Evolutionary conservation across 176 grass and related monocot species (phyloP).

Genomic region (Alloteropsis semialata): DNA sequence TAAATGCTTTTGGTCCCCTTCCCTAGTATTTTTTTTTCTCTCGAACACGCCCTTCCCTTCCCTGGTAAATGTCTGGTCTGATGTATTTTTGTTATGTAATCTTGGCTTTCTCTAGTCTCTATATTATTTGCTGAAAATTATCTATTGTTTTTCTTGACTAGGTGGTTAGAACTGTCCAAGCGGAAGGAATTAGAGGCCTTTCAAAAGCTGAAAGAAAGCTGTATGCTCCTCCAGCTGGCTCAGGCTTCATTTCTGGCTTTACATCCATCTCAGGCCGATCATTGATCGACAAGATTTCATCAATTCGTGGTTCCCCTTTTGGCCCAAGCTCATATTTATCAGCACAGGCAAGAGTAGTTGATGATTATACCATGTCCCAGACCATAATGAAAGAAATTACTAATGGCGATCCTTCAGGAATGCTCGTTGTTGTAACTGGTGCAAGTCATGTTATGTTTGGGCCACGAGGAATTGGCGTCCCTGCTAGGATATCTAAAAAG

Average conservation of each 20-base stretch:
- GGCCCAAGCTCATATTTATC: constrained; percentile 87
- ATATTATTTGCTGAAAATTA: constrained; percentile 13
- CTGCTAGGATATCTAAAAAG: constrained; percentile 93
- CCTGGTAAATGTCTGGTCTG: constrained; percentile 1
- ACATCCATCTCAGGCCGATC: constrained; percentile 86
- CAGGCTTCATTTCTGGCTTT: constrained; percentile 97
- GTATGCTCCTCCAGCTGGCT: constrained; percentile 84
- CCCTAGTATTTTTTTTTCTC: no score
- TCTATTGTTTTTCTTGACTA: constrained; percentile 39
- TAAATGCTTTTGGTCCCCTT: background rate
- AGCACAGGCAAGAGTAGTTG: constrained; percentile 93
- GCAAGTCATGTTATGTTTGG: constrained; percentile 95
- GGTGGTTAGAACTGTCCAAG: constrained; percentile 96
- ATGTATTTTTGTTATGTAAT: background rate
- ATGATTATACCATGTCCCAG: constrained; percentile 96
- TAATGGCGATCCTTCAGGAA: constrained; percentile 63
- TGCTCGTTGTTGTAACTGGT: constrained; percentile 91
- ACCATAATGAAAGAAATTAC: constrained; percentile 74
- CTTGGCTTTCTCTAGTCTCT: constrained; percentile 23
- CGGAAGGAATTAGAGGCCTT: constrained; percentile 80
- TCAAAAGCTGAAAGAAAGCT: constrained; percentile 75
- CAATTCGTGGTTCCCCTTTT: constrained; percentile 52
- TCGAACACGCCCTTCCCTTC: no score
- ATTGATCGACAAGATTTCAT: constrained; percentile 81
- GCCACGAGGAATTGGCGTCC: constrained; percentile 78